Percentiles rank a stretch among this genome's conserved stretches.
These are phyloP conservation scores for Colletotrichum orbiculare DNA, from an alignment of 2,329 filamentous ascomycete species.

Conservation along the genomic window DNA sequence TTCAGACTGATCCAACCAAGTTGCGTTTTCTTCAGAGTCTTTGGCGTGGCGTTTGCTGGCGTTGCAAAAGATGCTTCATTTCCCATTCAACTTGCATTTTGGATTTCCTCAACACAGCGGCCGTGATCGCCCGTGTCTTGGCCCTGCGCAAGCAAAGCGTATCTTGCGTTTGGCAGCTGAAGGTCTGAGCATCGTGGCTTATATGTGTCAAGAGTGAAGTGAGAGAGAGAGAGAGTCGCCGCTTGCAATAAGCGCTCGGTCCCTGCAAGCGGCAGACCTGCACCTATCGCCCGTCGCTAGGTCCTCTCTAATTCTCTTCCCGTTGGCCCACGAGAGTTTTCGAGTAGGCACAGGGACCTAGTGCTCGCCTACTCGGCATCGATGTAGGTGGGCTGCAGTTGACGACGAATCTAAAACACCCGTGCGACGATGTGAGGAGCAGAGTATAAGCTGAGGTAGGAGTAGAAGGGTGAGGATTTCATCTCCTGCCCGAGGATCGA, in stretches of 20 bases:
- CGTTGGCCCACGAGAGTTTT: background rate
- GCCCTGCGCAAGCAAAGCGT: conserved; percentile 34
- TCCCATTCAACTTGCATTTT: background rate
- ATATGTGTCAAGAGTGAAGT: conserved; percentile 19
- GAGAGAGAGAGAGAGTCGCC: background rate
- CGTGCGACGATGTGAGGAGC: conserved; percentile 30
- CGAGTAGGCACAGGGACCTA: conserved; percentile 15
- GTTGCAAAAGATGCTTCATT: background rate
- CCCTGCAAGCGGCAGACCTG: conserved; percentile 20
- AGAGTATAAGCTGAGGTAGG: background rate
- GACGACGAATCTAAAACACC: conserved; percentile 13
- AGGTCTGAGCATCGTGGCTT: conserved; percentile 32
- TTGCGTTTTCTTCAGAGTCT: background rate
- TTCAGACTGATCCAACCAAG: background rate
- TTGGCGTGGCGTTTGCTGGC: conserved; percentile 6
- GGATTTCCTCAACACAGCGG: conserved; percentile 5
- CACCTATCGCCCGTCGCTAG: conserved; percentile 19
- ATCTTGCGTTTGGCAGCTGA: conserved; percentile 35
- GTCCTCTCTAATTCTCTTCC: conserved; percentile 2
- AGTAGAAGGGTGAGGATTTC: conserved; percentile 26
- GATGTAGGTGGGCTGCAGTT: conserved; percentile 16
- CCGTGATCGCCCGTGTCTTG: conserved; percentile 32
- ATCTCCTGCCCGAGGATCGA: conserved; percentile 34
- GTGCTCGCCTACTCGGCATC: conserved; percentile 8
- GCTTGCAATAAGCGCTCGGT: conserved; percentile 16